Conservation (phyloP, 441 rosid species). For the Francoa sonchifolia region DNA sequence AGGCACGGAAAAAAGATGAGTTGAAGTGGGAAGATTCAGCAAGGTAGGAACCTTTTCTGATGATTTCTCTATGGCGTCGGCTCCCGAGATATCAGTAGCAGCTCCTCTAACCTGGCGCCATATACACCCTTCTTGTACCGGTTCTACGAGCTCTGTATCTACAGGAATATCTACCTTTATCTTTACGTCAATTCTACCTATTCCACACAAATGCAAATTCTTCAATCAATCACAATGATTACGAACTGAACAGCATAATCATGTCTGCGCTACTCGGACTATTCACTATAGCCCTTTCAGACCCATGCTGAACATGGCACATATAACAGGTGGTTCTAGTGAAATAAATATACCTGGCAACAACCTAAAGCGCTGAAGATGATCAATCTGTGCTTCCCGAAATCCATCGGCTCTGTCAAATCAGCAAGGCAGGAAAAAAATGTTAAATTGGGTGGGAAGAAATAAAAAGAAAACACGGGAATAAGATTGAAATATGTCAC, state of each 20-base stretch:
- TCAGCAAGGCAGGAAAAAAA: slow-evolving; percentile 5
- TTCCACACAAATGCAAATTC: slow-evolving; percentile 15
- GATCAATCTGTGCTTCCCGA: slow-evolving; percentile 32
- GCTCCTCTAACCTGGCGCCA: slow-evolving; percentile 88
- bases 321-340: background rate
- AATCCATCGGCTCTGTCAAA: slow-evolving; percentile 40
- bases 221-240: slow-evolving; percentile 2
- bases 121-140: slow-evolving; percentile 63
- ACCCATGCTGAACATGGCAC: background rate
- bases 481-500: background rate
- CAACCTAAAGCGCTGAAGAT: slow-evolving; percentile 37
- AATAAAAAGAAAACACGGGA: slow-evolving; percentile 6
- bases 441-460: slow-evolving; percentile 1
- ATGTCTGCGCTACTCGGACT: background rate
- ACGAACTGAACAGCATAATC: background rate
- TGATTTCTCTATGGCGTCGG: slow-evolving; percentile 31
- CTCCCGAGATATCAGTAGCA: slow-evolving; percentile 35
- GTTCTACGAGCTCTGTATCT: slow-evolving; percentile 61
- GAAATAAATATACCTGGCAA: slow-evolving; percentile 76
- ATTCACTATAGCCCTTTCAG: background rate
- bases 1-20: background rate
- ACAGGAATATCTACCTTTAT: slow-evolving; percentile 54
- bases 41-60: slow-evolving; percentile 44
- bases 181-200: slow-evolving; percentile 62
- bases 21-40: background rate